Conservation (phyloP, 495 filamentous ascomycete genomes). For the Daldinia childiae region DNA sequence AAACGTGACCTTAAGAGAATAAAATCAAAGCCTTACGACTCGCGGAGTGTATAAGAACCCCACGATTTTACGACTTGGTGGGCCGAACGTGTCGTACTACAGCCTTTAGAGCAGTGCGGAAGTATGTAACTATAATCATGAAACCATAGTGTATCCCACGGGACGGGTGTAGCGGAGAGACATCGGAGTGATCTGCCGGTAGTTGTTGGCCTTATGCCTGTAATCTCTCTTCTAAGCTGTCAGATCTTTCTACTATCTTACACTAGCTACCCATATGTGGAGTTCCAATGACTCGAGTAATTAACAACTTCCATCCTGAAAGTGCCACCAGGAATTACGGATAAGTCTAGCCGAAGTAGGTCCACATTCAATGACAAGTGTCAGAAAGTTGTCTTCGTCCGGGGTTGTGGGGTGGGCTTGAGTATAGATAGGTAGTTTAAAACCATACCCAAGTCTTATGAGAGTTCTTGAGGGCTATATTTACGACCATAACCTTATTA, state of each 20-base stretch:
- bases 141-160: conserved; percentile 23
- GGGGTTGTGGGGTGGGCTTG: conserved; percentile 1
- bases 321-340: not conserved
- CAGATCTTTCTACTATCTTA: conserved; percentile 3
- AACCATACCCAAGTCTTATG: too few relatives aligned
- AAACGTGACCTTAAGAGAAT: not conserved
- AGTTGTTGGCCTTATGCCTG: conserved; percentile 19
- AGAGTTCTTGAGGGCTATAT: too few relatives aligned
- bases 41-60: conserved; percentile 14
- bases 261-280: not conserved
- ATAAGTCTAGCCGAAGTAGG: not conserved
- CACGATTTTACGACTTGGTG: conserved; percentile 10
- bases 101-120: not conserved
- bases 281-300: conserved; percentile 27
- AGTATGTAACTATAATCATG: conserved; percentile 2
- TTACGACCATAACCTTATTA: too few relatives aligned
- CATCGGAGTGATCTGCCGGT: not conserved
- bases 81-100: not conserved
- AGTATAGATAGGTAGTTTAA: too few relatives aligned
- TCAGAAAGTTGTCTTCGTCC: conserved; percentile 6
- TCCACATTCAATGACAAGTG: conserved; percentile 1
- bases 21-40: conserved; percentile 27
- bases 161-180: not conserved
- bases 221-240: conserved; percentile 18
- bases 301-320: not conserved